Evolutionary conservation across 306 rosid genomes (phyloP).

Genomic region (Calophaca sinica): DNA sequence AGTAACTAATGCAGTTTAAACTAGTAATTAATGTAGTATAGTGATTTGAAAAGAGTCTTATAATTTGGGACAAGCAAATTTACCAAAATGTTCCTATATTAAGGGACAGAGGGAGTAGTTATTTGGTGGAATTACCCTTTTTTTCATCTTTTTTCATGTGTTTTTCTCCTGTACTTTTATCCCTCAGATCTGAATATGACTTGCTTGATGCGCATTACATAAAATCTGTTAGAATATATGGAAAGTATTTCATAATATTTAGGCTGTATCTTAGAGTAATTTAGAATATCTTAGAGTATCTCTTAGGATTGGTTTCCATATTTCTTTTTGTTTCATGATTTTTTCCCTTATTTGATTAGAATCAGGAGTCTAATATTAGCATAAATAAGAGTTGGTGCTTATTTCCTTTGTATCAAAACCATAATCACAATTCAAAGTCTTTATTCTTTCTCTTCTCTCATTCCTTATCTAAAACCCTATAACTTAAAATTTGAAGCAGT

Average conservation of each 20-base stretch:
- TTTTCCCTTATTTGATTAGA: background rate
- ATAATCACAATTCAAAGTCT: background rate
- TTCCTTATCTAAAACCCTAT: background rate
- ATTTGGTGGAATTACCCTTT: slow-evolving; percentile 8
- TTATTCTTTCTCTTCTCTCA: background rate
- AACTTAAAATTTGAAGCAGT: too few species aligned
- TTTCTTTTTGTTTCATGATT: background rate
- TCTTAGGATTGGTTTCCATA: background rate
- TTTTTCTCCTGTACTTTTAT: slow-evolving; percentile 5
- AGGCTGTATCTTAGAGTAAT: background rate
- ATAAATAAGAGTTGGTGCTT: background rate
- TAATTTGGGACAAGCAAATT: too few species aligned
- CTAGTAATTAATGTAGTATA: too few species aligned
- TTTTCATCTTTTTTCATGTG: slow-evolving; percentile 4
- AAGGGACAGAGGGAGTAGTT: too few species aligned
- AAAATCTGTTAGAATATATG: background rate
- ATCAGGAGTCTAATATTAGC: background rate
- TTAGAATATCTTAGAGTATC: slow-evolving; percentile 5
- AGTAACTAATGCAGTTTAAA: too few species aligned
- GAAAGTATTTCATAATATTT: background rate
- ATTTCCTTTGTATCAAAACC: background rate
- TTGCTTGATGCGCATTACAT: slow-evolving; percentile 18
- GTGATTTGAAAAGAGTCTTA: too few species aligned
- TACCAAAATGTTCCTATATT: too few species aligned
- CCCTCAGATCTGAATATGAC: slow-evolving; percentile 6